Base-by-base conservation (phyloP, 106 monocot genomes). In the Dendrobium huoshanense region DNA sequence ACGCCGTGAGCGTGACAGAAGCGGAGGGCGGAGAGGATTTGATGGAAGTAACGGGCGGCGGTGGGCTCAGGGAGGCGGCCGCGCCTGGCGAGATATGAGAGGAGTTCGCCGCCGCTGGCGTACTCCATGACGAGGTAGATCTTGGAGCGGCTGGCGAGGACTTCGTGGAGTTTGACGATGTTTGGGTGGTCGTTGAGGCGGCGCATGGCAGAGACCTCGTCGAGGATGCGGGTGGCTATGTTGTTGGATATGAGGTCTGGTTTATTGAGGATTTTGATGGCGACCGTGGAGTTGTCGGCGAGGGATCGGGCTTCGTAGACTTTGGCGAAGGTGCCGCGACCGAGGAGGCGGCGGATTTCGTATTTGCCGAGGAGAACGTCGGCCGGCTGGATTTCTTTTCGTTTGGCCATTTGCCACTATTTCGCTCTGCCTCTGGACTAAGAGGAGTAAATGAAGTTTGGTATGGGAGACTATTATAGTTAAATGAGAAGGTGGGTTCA, bases 1-100 rank as follows among this genome's bases (percentile, higher is more conserved):
- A 96, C 84, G 45, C 93, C 96, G 27, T 91, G 89, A 5, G 87
- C 82, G 82, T 93, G 93, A 85, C 89, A 96, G 87, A 89, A 96
- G 70, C 80, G 78, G 67, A 96, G 88, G 47, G 96, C 93, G 42
- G 89, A 89, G 81, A 93, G 65, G 11, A 96, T 88, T 82, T 96
- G 96, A 41, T 81, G 85, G 80, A 96, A 93, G 77, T 89, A 91
- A 1, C 87, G 48, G 7, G 86, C 33, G 2, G 88, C 84, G 4
- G 82, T 82, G 5, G 80, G 47, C 37, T 91, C 91, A 0, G 82
- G 82, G 37, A 91, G 78, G 19, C 86, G 77, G 18, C 81, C 64
- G 37, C 51, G 77, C 42, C 75, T 33, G n/a, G 82, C 84, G 37
- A 80, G 27, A 75, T 75, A 61, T n/a, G 83, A 51, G 41, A 82